These are phyloP conservation scores for Aspergillus sclerotioniger DNA, from an alignment of 495 filamentous ascomycete species.

Conservation along the genomic window DNA sequence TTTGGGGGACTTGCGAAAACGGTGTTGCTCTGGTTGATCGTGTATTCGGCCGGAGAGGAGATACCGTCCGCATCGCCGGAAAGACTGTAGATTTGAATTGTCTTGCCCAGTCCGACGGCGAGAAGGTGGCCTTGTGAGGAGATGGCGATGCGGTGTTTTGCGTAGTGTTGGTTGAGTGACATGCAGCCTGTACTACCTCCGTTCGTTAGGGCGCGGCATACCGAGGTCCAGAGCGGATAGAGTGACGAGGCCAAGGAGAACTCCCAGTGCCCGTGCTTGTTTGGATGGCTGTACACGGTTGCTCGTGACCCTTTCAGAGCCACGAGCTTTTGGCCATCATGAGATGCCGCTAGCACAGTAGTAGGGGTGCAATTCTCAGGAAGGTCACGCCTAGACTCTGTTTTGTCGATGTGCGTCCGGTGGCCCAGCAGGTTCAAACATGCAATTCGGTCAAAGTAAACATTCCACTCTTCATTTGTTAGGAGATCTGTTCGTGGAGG, in stretches of 20 bases:
- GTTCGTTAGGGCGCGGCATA: conserved; percentile 16
- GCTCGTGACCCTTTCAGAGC: conserved; percentile 16
- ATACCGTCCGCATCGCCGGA: background rate
- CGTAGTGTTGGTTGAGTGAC: conserved; percentile 15
- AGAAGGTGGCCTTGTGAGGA: conserved; percentile 16
- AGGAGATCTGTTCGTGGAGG: conserved; percentile 12
- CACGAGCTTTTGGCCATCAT: conserved; percentile 14
- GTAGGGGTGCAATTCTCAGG: conserved; percentile 12
- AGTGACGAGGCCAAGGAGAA: conserved; percentile 14
- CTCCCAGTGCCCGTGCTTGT: conserved; percentile 1
- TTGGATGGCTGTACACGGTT: conserved; percentile 6
- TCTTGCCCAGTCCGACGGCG: conserved; percentile 17
- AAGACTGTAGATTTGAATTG: conserved; percentile 22
- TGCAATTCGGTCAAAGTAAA: conserved; percentile 15
- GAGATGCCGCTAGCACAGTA: conserved; percentile 4
- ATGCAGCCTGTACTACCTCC: conserved; percentile 4
- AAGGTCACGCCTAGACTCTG: conserved; percentile 5
- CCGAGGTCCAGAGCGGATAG: conserved; percentile 19
- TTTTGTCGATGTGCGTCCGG: conserved; percentile 10
- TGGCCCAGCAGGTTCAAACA: conserved; percentile 15
- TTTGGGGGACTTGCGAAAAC: conserved; percentile 2
- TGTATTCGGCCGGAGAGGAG: conserved; percentile 15
- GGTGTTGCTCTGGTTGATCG: conserved; percentile 6
- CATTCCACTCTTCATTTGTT: conserved; percentile 17
- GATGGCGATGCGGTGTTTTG: conserved; percentile 18